Percentiles rank a stretch among this genome's conserved stretches.
Evolutionary conservation across 2,329 filamentous ascomycete species (phyloP).

Genomic region (Scortechinia acanthostroma): DNA sequence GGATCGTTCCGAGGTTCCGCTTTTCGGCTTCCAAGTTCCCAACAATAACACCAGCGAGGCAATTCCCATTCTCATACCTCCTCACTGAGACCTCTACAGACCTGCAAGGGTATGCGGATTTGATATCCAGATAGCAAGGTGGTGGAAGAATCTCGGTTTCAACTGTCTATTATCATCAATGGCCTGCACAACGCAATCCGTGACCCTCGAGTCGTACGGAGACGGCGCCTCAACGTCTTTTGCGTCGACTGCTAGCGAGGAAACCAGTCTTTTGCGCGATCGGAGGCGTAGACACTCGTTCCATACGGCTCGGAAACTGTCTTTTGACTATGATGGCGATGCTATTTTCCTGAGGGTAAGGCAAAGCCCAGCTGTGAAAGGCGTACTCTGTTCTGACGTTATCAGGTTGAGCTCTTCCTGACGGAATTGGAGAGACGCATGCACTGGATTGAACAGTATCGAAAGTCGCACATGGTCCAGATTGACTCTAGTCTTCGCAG

Average conservation of each 20-base stretch:
- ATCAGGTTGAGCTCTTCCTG: neutral
- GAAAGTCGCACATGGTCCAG: slow-evolving; percentile 2
- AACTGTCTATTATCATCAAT: no score
- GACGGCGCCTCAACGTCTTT: neutral
- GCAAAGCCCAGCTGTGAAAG: neutral
- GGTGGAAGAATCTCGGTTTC: no score
- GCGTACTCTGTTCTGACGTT: neutral
- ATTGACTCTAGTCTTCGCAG: neutral
- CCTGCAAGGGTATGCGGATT: no score
- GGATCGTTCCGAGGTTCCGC: no score
- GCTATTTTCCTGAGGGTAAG: neutral
- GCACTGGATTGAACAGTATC: slow-evolving; percentile 2
- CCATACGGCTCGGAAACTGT: neutral
- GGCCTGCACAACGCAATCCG: neutral
- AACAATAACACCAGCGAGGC: no score
- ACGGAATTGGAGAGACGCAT: neutral
- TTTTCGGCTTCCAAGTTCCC: no score
- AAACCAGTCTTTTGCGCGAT: neutral
- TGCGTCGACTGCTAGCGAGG: neutral
- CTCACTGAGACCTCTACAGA: no score
- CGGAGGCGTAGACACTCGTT: neutral
- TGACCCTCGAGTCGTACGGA: neutral
- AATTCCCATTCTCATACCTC: no score
- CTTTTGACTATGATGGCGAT: neutral
- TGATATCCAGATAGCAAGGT: no score